Conservation (phyloP, 495 filamentous ascomycete genomes). For the Daldinia childiae region DNA sequence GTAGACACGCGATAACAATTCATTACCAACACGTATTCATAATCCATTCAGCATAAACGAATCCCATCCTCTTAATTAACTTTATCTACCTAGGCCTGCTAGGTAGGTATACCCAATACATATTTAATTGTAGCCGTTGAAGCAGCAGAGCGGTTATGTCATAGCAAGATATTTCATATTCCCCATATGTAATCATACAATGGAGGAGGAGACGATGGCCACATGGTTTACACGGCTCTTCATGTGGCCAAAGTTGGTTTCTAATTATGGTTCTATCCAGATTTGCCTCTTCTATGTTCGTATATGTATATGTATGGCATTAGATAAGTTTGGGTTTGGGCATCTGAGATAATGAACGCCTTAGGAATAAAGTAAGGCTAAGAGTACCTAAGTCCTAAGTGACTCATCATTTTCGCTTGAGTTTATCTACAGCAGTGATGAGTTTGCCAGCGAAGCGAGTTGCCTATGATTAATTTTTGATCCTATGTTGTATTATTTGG, state of each 20-base stretch:
- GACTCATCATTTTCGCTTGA: background rate
- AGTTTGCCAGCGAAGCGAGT: slow-evolving; percentile 1
- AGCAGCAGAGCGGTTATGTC: background rate
- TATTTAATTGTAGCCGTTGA: background rate
- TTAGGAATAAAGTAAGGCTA: background rate
- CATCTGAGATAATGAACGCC: slow-evolving; percentile 9
- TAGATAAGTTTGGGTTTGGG: background rate
- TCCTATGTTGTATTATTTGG: background rate
- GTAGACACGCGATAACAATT: slow-evolving; percentile 21
- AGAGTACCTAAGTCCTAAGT: no score
- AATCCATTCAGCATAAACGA: slow-evolving; percentile 16
- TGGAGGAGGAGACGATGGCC: background rate
- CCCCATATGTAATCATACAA: background rate
- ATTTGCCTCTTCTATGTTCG: background rate
- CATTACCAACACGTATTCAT: slow-evolving; percentile 40
- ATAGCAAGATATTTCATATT: background rate
- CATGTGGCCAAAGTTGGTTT: background rate
- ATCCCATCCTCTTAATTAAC: slow-evolving; percentile 2
- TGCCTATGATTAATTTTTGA: background rate
- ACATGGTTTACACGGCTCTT: slow-evolving; percentile 2
- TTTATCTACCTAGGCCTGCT: slow-evolving; percentile 13
- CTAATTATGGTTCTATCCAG: background rate
- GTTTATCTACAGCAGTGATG: background rate
- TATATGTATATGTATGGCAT: background rate
- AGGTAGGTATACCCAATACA: background rate